These are phyloP conservation scores for Ustilago trichophora DNA, from an alignment of 1,284 basidiomycete genomes.

Conservation along the genomic window DNA sequence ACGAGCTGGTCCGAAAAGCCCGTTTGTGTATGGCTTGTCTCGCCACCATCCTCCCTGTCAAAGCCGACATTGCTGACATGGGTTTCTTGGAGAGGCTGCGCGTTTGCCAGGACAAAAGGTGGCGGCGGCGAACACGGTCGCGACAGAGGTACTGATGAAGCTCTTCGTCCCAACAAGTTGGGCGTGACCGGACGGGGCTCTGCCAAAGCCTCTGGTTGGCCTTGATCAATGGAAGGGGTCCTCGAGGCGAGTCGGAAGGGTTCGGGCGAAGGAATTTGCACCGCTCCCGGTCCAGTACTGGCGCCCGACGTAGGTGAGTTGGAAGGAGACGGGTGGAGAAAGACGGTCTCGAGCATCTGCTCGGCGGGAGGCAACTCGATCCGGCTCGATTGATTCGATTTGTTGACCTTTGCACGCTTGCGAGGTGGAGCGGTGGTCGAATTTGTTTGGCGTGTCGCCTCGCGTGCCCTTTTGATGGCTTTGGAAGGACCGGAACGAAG, in stretches of 20 bases:
- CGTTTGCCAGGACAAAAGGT: neutral
- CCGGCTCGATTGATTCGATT: no score
- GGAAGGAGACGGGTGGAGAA: slow-evolving; percentile 25
- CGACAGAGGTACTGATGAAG: slow-evolving; percentile 12
- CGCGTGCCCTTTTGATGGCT: slow-evolving; percentile 20
- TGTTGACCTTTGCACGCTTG: slow-evolving; percentile 8
- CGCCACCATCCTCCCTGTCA: neutral
- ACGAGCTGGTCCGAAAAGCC: neutral
- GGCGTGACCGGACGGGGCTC: neutral
- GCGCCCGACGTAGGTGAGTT: slow-evolving; percentile 5
- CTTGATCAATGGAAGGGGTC: slow-evolving; percentile 5
- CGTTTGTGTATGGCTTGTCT: no score
- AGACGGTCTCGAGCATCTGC: slow-evolving; percentile 27
- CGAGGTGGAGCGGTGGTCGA: neutral
- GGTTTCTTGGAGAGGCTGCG: neutral
- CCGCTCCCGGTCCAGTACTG: neutral
- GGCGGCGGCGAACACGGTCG: slow-evolving; percentile 18
- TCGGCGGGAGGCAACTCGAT: slow-evolving; percentile 1
- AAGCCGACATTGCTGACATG: no score
- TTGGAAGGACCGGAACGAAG: slow-evolving; percentile 12
- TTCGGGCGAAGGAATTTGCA: slow-evolving; percentile 6
- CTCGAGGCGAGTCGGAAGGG: slow-evolving; percentile 12
- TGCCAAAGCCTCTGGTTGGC: neutral
- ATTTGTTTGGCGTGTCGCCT: slow-evolving; percentile 9
- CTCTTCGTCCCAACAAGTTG: slow-evolving; percentile 16